Evolutionary conservation across 1,284 basidiomycete species (phyloP).

Genomic region (Meripilus lineatus): DNA sequence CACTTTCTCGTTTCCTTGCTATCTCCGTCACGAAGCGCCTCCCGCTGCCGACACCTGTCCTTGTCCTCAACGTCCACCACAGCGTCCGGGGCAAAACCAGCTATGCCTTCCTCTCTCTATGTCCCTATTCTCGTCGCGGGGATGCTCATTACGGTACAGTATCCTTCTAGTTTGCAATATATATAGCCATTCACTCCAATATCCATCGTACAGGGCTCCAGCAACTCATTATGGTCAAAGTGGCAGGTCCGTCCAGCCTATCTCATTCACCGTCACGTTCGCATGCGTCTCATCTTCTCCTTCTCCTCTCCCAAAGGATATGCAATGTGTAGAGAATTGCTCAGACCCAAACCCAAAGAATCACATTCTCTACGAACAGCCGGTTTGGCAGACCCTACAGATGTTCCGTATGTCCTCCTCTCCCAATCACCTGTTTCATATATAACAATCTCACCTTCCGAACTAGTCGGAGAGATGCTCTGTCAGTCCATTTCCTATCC

Average conservation of each 20-base stretch:
- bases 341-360: constrained; percentile 46
- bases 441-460: constrained; percentile 33
- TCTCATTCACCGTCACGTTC: constrained; percentile 8
- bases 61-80: constrained; percentile 38
- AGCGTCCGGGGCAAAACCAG: constrained; percentile 20
- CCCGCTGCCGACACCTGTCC: constrained; percentile 16
- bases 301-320: constrained; percentile 51
- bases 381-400: constrained; percentile 91
- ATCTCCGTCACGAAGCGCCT: constrained; percentile 8
- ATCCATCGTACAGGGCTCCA: constrained; percentile 51
- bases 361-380: constrained; percentile 82
- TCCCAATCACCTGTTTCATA: constrained; percentile 17
- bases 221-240: constrained; percentile 78
- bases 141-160: constrained; percentile 78
- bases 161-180: too few relatives aligned
- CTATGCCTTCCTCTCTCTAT: constrained; percentile 34
- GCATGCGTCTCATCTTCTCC: constrained; percentile 13
- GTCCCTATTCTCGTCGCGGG: constrained; percentile 58
- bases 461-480: constrained; percentile 83
- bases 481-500: constrained; percentile 48
- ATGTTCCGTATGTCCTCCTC: constrained; percentile 73
- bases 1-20: constrained; percentile 3
- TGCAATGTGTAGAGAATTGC: constrained; percentile 95
- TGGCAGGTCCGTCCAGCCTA: constrained; percentile 52
- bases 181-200: not conserved